Evolutionary conservation across 805 yeast genomes (phyloP), one percentile per base, ranked within the genome.

Genomic region (Blastobotrys terrestris): DNA sequence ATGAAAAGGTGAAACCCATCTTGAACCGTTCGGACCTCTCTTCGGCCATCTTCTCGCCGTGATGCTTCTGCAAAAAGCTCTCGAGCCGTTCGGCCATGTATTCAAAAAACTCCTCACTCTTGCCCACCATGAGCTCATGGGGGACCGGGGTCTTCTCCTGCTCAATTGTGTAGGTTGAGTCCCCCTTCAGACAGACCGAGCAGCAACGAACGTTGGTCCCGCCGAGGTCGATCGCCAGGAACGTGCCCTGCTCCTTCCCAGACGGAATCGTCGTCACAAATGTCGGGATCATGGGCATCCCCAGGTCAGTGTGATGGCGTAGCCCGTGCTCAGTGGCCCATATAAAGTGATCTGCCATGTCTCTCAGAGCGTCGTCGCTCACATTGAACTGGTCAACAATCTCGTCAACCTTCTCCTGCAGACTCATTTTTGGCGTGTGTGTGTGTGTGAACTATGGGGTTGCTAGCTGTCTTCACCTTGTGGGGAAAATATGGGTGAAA

Each of bases 171-270:
- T 84, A 90, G n/a, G 92, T 83, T 59, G 87, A 88, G 61, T 73
- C 70, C 26, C 77, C 77, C 39, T 67, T 56, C 61, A 92, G 76
- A 39, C 76, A 67, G 31, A 92, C 91, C 1, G 97, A 89, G 66
- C 97, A 90, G 21, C 94, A 96, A 63, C 99, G 78, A 72, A 92
- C 89, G 68, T 94, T 91, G 53, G 98, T 91, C 49, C 98, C 98
- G 57, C 99, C 99, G 50, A 92, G 76, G 66, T 92, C 98, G 3
- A 94, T 96, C 51, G 98, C 98, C 55, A 92, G 72, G 57, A 77
- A 81, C 41, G 87, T 74, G 45, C 98, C 98, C 52, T 74, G 75
- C 67, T 92, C 99, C 47, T 78, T 75, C 44, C 99, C 99, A 44
- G 77, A 78, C 19, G 99, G 99, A 53, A 88, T 78, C 8, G 79